These are phyloP conservation scores for Pythium rishiriense DNA, from an alignment of 352 stramenopile species.

Conservation along the genomic window DNA sequence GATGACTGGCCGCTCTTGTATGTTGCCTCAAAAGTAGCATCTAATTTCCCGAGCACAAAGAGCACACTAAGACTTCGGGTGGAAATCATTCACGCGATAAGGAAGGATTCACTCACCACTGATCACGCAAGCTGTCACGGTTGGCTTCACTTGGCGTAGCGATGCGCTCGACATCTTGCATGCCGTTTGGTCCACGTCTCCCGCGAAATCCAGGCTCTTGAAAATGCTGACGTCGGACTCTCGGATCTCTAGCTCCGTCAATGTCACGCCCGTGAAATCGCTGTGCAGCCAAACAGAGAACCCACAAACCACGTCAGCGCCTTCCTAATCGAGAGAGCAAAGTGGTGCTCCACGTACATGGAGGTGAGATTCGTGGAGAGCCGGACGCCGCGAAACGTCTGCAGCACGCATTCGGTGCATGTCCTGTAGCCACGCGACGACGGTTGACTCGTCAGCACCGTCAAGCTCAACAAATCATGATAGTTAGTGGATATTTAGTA, in stretches of 20 bases:
- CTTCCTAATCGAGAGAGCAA: not conserved
- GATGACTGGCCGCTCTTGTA: not conserved
- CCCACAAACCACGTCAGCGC: not conserved
- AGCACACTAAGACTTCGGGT: not conserved
- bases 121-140: conserved; percentile 8
- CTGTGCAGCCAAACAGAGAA: not conserved
- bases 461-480: not conserved
- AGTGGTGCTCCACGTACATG: conserved; percentile 12
- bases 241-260: conserved; percentile 15
- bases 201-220: not conserved
- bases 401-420: conserved; percentile 12
- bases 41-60: not conserved
- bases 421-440: not conserved
- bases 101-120: conserved; percentile 1
- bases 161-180: not conserved
- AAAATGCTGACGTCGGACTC: conserved; percentile 14
- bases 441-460: not conserved
- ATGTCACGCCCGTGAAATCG: not conserved
- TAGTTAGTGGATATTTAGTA: not conserved
- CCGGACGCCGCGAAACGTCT: conserved; percentile 21
- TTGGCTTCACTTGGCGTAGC: not conserved
- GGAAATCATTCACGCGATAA: not conserved
- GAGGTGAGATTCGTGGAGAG: conserved; percentile 11
- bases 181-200: not conserved
- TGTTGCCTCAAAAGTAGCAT: not conserved